phyloP scores from a whole-genome alignment of 345 rosid species.

The Litchi chinensis region DNA sequence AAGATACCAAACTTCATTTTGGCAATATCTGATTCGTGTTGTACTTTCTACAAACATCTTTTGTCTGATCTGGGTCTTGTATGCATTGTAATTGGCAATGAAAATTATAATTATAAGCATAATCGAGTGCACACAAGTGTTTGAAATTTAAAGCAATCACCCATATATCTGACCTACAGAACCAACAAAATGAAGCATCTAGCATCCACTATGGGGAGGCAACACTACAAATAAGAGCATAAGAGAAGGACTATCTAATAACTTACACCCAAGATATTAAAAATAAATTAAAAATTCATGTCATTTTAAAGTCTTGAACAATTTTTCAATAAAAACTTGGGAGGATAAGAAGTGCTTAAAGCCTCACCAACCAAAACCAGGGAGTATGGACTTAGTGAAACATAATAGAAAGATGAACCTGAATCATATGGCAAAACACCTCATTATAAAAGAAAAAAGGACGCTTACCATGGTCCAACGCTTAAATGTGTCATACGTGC shows the following conservation, averaged over 20 bases:
- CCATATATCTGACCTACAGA: neutral
- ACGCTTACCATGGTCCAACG: conserved; percentile 80
- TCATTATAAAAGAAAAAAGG: conserved; percentile 6
- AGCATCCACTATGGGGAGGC: neutral
- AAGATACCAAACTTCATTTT: neutral
- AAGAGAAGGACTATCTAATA: neutral
- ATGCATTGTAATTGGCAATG: neutral
- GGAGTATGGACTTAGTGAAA: neutral
- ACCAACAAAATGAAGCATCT: neutral
- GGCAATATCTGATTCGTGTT: neutral
- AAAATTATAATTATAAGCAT: neutral
- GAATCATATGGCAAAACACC: neutral
- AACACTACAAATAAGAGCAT: neutral
- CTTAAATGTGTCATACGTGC: conserved; percentile 90
- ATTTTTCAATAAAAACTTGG: neutral
- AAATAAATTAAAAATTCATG: neutral
- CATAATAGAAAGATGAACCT: neutral
- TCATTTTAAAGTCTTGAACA: neutral
- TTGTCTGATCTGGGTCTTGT: neutral
- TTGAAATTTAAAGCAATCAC: neutral
- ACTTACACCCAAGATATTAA: neutral
- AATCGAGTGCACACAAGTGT: neutral
- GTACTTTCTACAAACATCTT: neutral
- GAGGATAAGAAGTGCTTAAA: conserved; percentile 1
- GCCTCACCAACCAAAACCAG: neutral